Percentiles rank a stretch among this genome's conserved stretches.
phyloP scores from a whole-genome alignment of 139 green algal genomes.

The Chara braunii region DNA sequence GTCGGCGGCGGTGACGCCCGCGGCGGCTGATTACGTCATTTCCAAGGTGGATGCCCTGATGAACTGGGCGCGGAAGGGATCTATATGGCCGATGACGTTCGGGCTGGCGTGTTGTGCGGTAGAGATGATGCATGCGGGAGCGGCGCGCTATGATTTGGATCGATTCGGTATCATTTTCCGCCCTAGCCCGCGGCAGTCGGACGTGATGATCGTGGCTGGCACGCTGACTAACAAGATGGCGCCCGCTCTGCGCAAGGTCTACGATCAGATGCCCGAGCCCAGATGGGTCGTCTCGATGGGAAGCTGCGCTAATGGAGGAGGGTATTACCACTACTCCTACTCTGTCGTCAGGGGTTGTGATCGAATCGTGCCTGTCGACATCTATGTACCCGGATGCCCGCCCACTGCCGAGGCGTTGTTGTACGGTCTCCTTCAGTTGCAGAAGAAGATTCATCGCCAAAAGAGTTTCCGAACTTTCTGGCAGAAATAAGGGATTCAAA shows the following conservation, averaged over 20 bases:
- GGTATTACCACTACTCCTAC: slow-evolving; percentile 98
- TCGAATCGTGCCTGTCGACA: slow-evolving; percentile 89
- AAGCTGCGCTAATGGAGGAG: slow-evolving; percentile 88
- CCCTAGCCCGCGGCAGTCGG: slow-evolving; percentile 78
- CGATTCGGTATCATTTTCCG: slow-evolving; percentile 95
- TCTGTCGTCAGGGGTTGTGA: slow-evolving; percentile 89
- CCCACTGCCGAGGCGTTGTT: slow-evolving; percentile 91
- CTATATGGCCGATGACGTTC: slow-evolving; percentile 96
- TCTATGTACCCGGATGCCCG: slow-evolving; percentile 92
- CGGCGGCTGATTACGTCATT: slow-evolving; percentile 43
- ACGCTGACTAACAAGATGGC: slow-evolving; percentile 98
- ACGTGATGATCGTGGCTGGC: slow-evolving; percentile 95
- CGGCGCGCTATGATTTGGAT: slow-evolving; percentile 72
- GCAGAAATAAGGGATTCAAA: no score
- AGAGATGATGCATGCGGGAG: slow-evolving; percentile 89
- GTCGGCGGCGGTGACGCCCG: not conserved
- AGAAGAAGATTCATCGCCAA: slow-evolving; percentile 59
- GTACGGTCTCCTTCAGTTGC: slow-evolving; percentile 88
- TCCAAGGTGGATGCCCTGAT: slow-evolving; percentile 67
- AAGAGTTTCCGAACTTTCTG: no score
- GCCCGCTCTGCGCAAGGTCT: slow-evolving; percentile 80
- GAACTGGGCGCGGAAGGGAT: slow-evolving; percentile 78
- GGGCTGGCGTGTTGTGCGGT: slow-evolving; percentile 91
- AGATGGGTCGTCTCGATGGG: slow-evolving; percentile 96
- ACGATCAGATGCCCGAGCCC: slow-evolving; percentile 88